These are phyloP conservation scores for Limonium bicolor DNA, from an alignment of 148 eudicot species.

Conservation along the genomic window DNA sequence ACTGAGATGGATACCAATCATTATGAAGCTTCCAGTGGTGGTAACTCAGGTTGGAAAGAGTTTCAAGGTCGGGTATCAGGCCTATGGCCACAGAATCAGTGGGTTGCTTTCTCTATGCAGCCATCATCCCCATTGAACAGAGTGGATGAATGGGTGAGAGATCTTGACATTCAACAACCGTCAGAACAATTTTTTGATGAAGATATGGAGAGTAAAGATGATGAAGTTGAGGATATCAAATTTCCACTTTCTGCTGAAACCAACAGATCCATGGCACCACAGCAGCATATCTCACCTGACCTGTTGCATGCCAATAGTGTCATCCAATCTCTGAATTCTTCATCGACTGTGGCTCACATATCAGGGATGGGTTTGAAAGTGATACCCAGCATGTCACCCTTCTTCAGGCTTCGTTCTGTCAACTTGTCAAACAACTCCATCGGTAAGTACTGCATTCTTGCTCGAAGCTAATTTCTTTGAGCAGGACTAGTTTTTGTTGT, in stretches of 20 bases:
- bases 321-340: constrained; percentile 70
- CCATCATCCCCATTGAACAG: constrained; percentile 40
- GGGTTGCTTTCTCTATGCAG: constrained; percentile 69
- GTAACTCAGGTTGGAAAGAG: constrained; percentile 19
- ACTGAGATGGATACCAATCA: constrained; percentile 12
- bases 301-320: constrained; percentile 57
- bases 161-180: constrained; percentile 30
- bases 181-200: constrained; percentile 8
- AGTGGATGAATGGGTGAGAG: constrained; percentile 68
- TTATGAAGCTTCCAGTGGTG: constrained; percentile 8
- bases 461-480: too few relatives aligned
- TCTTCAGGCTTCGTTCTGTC: constrained; percentile 68
- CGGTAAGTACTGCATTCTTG: too few relatives aligned
- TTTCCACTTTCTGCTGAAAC: constrained; percentile 55
- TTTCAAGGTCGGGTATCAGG: constrained; percentile 37
- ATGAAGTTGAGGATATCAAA: constrained; percentile 13
- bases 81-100: constrained; percentile 81
- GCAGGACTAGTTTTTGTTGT: neutral
- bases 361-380: constrained; percentile 69
- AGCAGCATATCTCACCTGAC: constrained; percentile 40
- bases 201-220: constrained; percentile 8
- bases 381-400: constrained; percentile 48
- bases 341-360: constrained; percentile 80
- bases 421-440: constrained; percentile 77
- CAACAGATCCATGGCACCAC: constrained; percentile 11